Evolutionary conservation across 2,329 filamentous ascomycete genomes (phyloP), one percentile per base, ranked within the genome.

Genomic region (Diplodia intermedia): DNA sequence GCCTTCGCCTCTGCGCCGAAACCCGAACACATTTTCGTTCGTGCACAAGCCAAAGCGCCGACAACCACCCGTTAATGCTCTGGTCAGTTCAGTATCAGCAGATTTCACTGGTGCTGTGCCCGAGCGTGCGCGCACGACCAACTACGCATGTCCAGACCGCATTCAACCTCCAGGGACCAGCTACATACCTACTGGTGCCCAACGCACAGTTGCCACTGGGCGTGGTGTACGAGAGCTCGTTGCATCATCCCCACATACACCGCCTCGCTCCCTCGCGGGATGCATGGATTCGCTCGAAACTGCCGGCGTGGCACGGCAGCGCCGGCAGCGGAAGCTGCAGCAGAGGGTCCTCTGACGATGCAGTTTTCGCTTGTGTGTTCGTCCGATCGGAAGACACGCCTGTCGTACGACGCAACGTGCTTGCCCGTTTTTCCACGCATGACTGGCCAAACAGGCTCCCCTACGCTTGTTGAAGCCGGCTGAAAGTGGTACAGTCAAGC

Each of bases 41-140:
- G 6, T 43, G 15, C 40, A 18, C 40, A 18, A 47, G 18, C 18
- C 18, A n/a, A 11, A 4, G n/a, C n/a, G 43, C 43, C 43, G 43
- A 47, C 3, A 11, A 20, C 43, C 18, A 20, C 43, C 18, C 18
- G 7, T 11, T 9, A 9, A 20, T 8, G 2, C 43, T n/a, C n/a
- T n/a, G 1, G n/a, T 47, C 43, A 47, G 43, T 20, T 47, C 43
- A 47, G 43, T 8, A 47, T 47, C 43, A 20, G 7, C 43, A n/a
- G 43, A 47, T 47, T 43, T 20, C n/a, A 14, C n/a, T 47, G 18
- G 18, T 2, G 18, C 43, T 4, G 43, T 20, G 43, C 43, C 43
- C 43, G 43, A 47, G 43, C 43, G 43, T 47, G 43, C 43, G 43
- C 43, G 43, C 43, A 47, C 43, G 43, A 47, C 20, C 43, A 47